Evolutionary conservation across 2,329 filamentous ascomycete genomes (phyloP).

Genomic region (Cercospora nicotianae): DNA sequence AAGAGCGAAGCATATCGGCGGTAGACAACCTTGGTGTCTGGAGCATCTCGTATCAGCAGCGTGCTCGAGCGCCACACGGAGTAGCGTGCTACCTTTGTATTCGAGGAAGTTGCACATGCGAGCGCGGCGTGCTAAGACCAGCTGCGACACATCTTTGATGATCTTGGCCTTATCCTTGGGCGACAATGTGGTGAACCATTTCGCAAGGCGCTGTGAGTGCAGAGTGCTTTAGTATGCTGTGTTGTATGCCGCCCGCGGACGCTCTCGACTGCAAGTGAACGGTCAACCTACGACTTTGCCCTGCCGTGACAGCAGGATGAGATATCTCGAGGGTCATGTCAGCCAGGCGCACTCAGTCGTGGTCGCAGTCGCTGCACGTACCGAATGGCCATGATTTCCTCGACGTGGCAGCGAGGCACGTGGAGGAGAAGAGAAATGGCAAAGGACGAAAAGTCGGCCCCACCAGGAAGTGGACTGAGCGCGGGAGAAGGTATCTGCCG

Average conservation of each 20-base stretch:
- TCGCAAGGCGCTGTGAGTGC: slow-evolving; percentile 77
- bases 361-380: slow-evolving; percentile 36
- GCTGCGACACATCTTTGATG: slow-evolving; percentile 98
- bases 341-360: slow-evolving; percentile 14
- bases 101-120: slow-evolving; percentile 99
- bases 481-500: slow-evolving; percentile 7
- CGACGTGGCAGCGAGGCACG: slow-evolving; percentile 7
- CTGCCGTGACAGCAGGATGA: slow-evolving; percentile 95
- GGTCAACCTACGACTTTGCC: slow-evolving; percentile 86
- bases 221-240: slow-evolving; percentile 18
- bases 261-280: not conserved
- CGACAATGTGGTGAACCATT: slow-evolving; percentile 98
- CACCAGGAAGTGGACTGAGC: not conserved
- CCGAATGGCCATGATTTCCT: slow-evolving; percentile 55
- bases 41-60: slow-evolving; percentile 17
- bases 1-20: slow-evolving; percentile 97
- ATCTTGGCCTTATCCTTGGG: slow-evolving; percentile 99
- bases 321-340: slow-evolving; percentile 64
- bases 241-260: slow-evolving; percentile 20
- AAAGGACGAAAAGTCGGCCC: slow-evolving; percentile 5
- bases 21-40: slow-evolving; percentile 98
- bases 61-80: not conserved
- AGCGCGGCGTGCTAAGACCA: slow-evolving; percentile 90
- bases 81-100: slow-evolving; percentile 75
- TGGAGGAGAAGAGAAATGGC: slow-evolving; percentile 7